phyloP scores from a whole-genome alignment of 176 grass and related monocot species.

The Phoenix roebelenii region DNA sequence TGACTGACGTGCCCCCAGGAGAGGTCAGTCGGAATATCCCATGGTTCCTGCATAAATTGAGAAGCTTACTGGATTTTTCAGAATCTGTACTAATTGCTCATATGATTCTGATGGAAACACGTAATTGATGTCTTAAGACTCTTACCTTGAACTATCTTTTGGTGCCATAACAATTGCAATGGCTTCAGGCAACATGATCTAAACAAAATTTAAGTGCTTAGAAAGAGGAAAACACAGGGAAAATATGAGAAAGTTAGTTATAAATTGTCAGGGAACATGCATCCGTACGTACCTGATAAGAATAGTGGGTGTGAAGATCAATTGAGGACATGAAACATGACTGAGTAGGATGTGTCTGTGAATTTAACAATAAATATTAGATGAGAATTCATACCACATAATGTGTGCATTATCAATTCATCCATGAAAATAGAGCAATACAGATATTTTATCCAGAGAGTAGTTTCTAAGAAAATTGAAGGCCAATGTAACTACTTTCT shows the following conservation, averaged over 20 bases:
- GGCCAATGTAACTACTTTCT: too few species aligned
- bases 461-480: too few species aligned
- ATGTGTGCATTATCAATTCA: not conserved
- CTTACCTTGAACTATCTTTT: constrained; percentile 37
- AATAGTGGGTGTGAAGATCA: constrained; percentile 52
- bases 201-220: constrained; percentile 8
- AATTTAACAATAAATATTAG: constrained; percentile 2
- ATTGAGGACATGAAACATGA: constrained; percentile 58
- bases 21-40: constrained; percentile 45
- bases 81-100: too few species aligned
- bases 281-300: constrained; percentile 27
- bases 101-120: too few species aligned
- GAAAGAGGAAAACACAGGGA: not conserved
- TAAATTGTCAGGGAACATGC: not conserved
- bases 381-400: not conserved
- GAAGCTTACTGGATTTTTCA: not conserved
- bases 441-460: too few species aligned
- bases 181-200: constrained; percentile 54
- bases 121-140: not conserved
- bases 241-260: constrained; percentile 2
- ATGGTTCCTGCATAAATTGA: constrained; percentile 19
- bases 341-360: constrained; percentile 50
- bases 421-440: too few species aligned
- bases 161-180: constrained; percentile 64
- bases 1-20: constrained; percentile 46